A percentile compares a stretch with the other conserved stretches of the same genome.
These are phyloP conservation scores for Aspergillus fijiensis DNA, from an alignment of 2,329 filamentous ascomycete species.

Conservation along the genomic window DNA sequence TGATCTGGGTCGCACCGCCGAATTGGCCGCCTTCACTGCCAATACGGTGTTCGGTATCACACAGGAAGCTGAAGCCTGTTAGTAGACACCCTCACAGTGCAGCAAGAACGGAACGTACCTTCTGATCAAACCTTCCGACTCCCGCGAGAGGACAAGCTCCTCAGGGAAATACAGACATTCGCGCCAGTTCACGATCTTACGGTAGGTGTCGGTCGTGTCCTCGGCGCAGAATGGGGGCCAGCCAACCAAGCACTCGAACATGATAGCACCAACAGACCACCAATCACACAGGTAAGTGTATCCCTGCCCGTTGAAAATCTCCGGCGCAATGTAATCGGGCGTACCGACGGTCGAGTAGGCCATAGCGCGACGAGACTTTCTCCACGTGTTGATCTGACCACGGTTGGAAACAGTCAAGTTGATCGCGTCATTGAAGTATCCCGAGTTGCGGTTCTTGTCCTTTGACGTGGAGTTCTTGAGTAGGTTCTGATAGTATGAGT, in stretches of 20 bases:
- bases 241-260: conserved; percentile 98
- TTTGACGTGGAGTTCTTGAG: conserved; percentile 73
- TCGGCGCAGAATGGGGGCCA: conserved; percentile 99
- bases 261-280: conserved; percentile 98
- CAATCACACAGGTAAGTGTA: conserved; percentile 98
- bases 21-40: conserved; percentile 62
- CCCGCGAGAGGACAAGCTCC: conserved; percentile 81
- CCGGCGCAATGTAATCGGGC: conserved; percentile 96
- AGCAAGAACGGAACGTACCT: conserved; percentile 58
- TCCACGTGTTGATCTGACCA: conserved; percentile 97
- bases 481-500: conserved; percentile 96
- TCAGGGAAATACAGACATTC: conserved; percentile 95
- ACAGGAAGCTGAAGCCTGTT: conserved; percentile 69
- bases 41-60: conserved; percentile 87
- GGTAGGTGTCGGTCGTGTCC: conserved; percentile 95
- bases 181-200: conserved; percentile 98
- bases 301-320: conserved; percentile 95
- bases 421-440: conserved; percentile 90
- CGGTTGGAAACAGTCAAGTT: conserved; percentile 97
- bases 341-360: conserved; percentile 98
- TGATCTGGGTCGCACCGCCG: conserved; percentile 86
- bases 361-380: conserved; percentile 90
- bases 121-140: conserved; percentile 89
- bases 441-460: conserved; percentile 81
- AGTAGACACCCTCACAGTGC: conserved; percentile 15